phyloP scores from a whole-genome alignment of 202 grass and related monocot genomes.

The Setaria viridis region DNA sequence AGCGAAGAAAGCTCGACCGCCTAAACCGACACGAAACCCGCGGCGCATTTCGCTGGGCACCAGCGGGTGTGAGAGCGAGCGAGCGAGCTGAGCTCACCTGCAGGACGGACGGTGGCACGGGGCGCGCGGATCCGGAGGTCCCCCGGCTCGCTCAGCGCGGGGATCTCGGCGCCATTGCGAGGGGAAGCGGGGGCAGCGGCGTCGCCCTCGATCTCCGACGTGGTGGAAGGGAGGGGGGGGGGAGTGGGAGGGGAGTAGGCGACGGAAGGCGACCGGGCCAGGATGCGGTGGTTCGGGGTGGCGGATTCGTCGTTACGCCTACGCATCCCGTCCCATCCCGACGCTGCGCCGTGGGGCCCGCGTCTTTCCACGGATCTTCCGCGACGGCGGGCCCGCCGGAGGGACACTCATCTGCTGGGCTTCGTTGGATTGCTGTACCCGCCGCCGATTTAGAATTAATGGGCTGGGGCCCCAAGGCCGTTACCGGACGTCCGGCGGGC shows the following conservation, averaged over 20 bases:
- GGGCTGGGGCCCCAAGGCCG: conserved; percentile 1
- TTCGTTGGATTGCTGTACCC: not conserved
- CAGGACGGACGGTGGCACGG: not conserved
- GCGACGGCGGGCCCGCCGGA: too few species aligned
- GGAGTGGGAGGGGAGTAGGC: not conserved
- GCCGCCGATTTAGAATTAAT: not conserved
- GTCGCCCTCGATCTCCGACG: conserved; percentile 28
- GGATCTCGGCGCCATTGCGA: conserved; percentile 47
- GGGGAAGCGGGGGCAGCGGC: not conserved
- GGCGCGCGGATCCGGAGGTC: not conserved
- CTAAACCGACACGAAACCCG: not conserved
- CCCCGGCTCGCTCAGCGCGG: conserved; percentile 2
- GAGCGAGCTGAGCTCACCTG: conserved; percentile 36
- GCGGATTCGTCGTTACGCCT: conserved; percentile 53
- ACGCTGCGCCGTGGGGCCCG: not conserved
- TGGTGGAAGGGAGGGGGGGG: not conserved
- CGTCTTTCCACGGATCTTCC: not conserved
- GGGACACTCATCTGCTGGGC: too few species aligned
- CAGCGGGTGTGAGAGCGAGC: not conserved
- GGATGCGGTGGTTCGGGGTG: conserved; percentile 12
- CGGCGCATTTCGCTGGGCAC: not conserved
- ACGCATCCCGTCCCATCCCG: conserved; percentile 16
- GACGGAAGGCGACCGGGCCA: not conserved
- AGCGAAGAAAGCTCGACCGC: not conserved
- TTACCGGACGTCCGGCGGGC: not conserved